These are phyloP conservation scores for Neurospora intermedia DNA, from an alignment of 495 filamentous ascomycete species.

Conservation along the genomic window DNA sequence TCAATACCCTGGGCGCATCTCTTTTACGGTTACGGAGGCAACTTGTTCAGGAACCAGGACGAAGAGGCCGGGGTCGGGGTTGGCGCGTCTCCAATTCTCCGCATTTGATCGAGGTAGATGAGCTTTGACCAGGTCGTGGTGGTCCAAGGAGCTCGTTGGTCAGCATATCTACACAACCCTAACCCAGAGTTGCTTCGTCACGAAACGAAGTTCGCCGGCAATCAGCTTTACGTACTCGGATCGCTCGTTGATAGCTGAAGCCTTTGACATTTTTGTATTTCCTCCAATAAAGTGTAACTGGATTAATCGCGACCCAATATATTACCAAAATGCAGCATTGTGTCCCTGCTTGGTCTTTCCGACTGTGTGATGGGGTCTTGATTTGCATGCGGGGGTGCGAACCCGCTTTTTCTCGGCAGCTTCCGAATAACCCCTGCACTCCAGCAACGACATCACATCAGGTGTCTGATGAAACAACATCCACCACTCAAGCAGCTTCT, in stretches of 20 bases:
- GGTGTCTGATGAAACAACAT: background rate
- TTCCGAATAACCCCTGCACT: background rate
- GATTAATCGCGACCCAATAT: background rate
- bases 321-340: background rate
- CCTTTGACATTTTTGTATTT: too few relatives aligned
- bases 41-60: background rate
- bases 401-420: background rate
- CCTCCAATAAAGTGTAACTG: background rate
- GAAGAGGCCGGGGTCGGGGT: background rate
- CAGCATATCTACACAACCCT: background rate
- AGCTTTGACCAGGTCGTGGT: background rate
- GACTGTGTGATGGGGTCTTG: background rate
- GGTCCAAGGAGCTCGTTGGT: background rate
- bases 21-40: background rate
- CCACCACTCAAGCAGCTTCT: background rate
- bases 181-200: background rate
- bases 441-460: background rate
- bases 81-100: background rate
- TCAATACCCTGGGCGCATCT: constrained; percentile 8
- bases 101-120: background rate
- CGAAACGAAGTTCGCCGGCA: background rate
- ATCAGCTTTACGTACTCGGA: background rate
- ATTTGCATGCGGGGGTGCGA: background rate
- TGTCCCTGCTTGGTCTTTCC: background rate
- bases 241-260: too few relatives aligned